Percentiles rank a stretch among this genome's conserved stretches.
Conservation (phyloP, 805 yeast genomes). For the Saccharomycopsis fermentans region DNA sequence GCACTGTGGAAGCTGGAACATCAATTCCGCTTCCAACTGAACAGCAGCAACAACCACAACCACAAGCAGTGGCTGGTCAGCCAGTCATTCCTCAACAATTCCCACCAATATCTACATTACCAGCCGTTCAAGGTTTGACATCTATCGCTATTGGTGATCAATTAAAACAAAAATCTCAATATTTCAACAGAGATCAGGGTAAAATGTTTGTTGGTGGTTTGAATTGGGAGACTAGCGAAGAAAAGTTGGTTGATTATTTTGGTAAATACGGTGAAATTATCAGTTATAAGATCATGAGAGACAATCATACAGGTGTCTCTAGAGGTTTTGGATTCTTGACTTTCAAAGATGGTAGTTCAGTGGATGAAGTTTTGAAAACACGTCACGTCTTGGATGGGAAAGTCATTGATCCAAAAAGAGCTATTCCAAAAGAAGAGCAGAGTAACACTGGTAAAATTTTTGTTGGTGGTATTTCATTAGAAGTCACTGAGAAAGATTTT, state of each 20-base stretch:
- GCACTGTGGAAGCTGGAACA: not conserved
- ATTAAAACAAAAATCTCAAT: slow-evolving; percentile 15
- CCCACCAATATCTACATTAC: not conserved
- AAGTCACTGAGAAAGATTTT: slow-evolving; percentile 86
- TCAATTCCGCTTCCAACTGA: slow-evolving; percentile 3
- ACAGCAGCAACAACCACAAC: slow-evolving; percentile 10
- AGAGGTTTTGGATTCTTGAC: slow-evolving; percentile 94
- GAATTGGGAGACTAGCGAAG: slow-evolving; percentile 96
- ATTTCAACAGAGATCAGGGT: slow-evolving; percentile 57
- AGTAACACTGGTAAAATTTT: slow-evolving; percentile 94
- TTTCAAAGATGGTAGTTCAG: slow-evolving; percentile 70
- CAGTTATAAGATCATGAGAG: slow-evolving; percentile 91
- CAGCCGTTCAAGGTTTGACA: slow-evolving; percentile 10
- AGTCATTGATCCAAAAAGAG: slow-evolving; percentile 93
- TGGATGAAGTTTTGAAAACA: slow-evolving; percentile 73
- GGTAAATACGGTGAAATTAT: slow-evolving; percentile 79
- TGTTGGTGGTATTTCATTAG: slow-evolving; percentile 94
- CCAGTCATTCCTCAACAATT: not conserved
- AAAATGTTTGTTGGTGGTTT: slow-evolving; percentile 95
- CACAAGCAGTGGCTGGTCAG: slow-evolving; percentile 7
- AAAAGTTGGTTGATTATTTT: slow-evolving; percentile 71
- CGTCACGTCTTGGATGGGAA: slow-evolving; percentile 92
- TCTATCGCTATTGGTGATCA: slow-evolving; percentile 16
- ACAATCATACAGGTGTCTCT: slow-evolving; percentile 73
- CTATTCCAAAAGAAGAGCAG: slow-evolving; percentile 95